Evolutionary conservation across 1,284 basidiomycete genomes (phyloP).

Genomic region (Porodaedalea pini): DNA sequence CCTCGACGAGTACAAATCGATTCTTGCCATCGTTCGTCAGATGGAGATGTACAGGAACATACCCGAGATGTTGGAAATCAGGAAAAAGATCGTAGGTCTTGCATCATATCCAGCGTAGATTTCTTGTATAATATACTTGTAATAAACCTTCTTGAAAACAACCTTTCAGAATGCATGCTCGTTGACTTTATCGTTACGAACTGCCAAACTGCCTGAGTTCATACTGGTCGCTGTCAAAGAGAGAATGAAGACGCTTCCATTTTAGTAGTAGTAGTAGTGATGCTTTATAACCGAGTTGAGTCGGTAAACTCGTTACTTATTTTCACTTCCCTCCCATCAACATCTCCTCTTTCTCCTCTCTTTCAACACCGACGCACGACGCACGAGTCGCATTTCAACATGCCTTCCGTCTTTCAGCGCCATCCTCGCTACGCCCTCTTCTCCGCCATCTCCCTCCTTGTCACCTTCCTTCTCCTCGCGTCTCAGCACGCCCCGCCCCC

Average conservation of each 20-base stretch:
- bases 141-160: background rate
- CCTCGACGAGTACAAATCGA: background rate
- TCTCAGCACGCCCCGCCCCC: conserved; percentile 19
- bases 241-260: too few species aligned
- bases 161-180: too few species aligned
- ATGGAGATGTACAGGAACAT: background rate
- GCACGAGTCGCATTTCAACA: conserved; percentile 3
- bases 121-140: background rate
- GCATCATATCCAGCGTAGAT: background rate
- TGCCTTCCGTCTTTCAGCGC: conserved; percentile 21
- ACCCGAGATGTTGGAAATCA: background rate
- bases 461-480: conserved; percentile 21
- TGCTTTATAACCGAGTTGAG: too few species aligned
- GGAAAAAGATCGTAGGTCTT: background rate
- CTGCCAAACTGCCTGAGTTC: too few species aligned
- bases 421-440: conserved; percentile 21
- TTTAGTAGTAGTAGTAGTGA: too few species aligned
- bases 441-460: conserved; percentile 18
- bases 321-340: background rate
- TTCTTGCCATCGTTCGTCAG: background rate
- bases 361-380: background rate
- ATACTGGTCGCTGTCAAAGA: too few species aligned
- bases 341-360: background rate
- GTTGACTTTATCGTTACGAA: too few species aligned
- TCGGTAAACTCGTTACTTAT: background rate